These are phyloP conservation scores for Epichloe hybrida DNA, from an alignment of 2,329 filamentous ascomycete genomes.

Conservation along the genomic window DNA sequence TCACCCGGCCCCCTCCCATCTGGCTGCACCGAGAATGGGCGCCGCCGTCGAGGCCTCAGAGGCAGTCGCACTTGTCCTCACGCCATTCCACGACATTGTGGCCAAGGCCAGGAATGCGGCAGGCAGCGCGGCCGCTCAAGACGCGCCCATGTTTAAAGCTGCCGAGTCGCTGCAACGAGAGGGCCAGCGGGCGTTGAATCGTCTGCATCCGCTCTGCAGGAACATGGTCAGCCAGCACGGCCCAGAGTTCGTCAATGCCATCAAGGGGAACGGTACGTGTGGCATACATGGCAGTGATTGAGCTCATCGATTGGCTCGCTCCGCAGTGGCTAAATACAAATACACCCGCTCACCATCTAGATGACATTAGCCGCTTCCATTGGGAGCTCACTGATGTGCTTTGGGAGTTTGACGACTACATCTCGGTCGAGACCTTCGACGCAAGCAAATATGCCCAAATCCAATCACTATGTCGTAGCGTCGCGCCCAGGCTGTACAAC, in stretches of 20 bases:
- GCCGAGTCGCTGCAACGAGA: conserved; percentile 33
- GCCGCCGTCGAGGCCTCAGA: conserved; percentile 21
- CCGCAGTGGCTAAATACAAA: background rate
- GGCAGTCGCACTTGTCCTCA: conserved; percentile 30
- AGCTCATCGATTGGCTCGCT: too few species aligned
- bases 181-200: conserved; percentile 35
- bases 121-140: conserved; percentile 30
- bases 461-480: conserved; percentile 33
- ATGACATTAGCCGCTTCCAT: conserved; percentile 35
- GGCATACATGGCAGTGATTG: background rate
- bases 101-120: conserved; percentile 34
- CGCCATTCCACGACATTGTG: conserved; percentile 38
- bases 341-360: conserved; percentile 15
- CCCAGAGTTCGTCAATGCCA: conserved; percentile 33
- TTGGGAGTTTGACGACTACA: conserved; percentile 44
- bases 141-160: conserved; percentile 33
- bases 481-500: conserved; percentile 34
- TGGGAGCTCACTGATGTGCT: conserved; percentile 34
- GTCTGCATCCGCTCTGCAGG: conserved; percentile 36
- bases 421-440: conserved; percentile 35
- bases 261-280: conserved; percentile 33
- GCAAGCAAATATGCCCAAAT: conserved; percentile 33
- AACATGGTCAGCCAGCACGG: conserved; percentile 36
- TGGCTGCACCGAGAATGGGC: background rate
- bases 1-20: too few species aligned